Percentiles rank a stretch among this genome's conserved stretches.
Conservation (phyloP, 495 filamentous ascomycete genomes). For the Aspergillus heteromorphus region DNA sequence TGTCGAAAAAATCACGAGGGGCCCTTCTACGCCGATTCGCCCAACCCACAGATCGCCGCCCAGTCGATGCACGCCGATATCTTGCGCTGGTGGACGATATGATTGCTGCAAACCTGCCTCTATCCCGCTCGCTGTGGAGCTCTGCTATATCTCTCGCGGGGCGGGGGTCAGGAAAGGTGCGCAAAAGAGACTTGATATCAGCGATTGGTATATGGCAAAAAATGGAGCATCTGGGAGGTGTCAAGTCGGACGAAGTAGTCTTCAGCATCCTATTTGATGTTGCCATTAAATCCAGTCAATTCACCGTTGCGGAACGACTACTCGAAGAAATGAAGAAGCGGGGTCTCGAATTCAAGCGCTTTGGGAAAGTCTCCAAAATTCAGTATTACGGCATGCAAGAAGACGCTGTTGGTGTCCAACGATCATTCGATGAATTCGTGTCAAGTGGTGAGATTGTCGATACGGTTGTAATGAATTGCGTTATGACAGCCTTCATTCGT, state of each 20-base stretch:
- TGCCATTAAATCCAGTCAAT: conserved; percentile 79
- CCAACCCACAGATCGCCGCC: conserved; percentile 34
- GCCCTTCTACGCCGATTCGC: conserved; percentile 65
- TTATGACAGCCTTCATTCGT: conserved; percentile 71
- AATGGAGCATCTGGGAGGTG: conserved; percentile 70
- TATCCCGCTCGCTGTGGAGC: conserved; percentile 71
- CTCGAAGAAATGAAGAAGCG: conserved; percentile 73
- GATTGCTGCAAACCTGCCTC: conserved; percentile 56
- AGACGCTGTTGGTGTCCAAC: conserved; percentile 63
- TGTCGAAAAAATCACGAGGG: conserved; percentile 54
- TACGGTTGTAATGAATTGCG: conserved; percentile 76
- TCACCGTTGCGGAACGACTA: conserved; percentile 74
- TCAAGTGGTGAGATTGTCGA: conserved; percentile 81
- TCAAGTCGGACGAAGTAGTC: conserved; percentile 63
- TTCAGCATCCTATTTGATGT: conserved; percentile 91
- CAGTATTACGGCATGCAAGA: conserved; percentile 69
- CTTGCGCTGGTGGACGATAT: conserved; percentile 80
- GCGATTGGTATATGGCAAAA: conserved; percentile 80
- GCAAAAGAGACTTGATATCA: conserved; percentile 58
- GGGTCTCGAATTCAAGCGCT: conserved; percentile 59
- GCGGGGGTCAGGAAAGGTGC: conserved; percentile 59
- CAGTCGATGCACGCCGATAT: conserved; percentile 59
- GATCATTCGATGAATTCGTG: conserved; percentile 71
- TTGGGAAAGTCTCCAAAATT: conserved; percentile 73
- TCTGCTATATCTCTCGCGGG: conserved; percentile 73